Evolutionary conservation across 768 basidiomycete genomes (phyloP).

Genomic region (Daedaleopsis sinensis): DNA sequence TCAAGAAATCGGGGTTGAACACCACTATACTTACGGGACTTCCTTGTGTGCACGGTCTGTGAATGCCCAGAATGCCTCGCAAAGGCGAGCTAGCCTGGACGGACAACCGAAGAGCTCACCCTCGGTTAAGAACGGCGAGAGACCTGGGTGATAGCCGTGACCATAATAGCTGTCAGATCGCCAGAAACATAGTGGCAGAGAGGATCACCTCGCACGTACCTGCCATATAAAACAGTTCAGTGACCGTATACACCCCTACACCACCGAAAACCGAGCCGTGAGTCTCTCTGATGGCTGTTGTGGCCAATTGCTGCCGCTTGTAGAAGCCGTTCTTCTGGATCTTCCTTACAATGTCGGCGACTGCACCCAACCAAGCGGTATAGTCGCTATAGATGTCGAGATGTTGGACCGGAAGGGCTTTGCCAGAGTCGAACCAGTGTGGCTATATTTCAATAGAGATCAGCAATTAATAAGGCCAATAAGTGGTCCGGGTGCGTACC

Average conservation of each 20-base stretch:
- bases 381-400: not conserved
- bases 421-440: not conserved
- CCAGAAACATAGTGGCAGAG: too few relatives aligned
- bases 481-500: not conserved
- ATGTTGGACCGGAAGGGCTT: not conserved
- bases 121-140: not conserved
- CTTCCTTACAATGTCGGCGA: not conserved
- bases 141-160: not conserved
- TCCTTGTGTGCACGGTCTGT: not conserved
- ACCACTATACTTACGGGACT: not conserved
- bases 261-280: not conserved
- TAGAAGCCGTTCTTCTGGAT: not conserved
- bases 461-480: not conserved
- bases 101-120: not conserved
- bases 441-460: not conserved
- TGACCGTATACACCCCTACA: not conserved
- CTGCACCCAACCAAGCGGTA: not conserved
- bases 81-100: not conserved
- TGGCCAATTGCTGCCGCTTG: not conserved
- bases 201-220: too few relatives aligned
- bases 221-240: not conserved
- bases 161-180: too few relatives aligned
- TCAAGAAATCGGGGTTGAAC: too few relatives aligned
- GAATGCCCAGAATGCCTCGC: not conserved
- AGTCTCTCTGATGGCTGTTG: not conserved